These are phyloP conservation scores for Microstroma glucosiphilum DNA, from an alignment of 1,284 basidiomycete genomes.

Conservation along the genomic window DNA sequence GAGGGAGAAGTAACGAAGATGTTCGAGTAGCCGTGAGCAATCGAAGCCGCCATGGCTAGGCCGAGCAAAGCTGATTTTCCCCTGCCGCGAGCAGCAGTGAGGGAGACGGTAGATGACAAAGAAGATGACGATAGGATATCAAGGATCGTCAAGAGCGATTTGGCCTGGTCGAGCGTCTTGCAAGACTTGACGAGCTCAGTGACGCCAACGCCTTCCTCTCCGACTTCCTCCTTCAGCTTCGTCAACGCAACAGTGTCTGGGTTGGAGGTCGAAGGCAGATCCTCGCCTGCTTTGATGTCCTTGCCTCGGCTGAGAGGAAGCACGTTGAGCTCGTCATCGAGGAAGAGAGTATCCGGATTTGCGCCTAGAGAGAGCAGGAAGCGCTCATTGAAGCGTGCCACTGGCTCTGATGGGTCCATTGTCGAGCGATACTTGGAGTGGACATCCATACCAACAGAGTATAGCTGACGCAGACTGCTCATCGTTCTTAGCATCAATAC, in stretches of 20 bases:
- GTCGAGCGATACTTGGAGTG: constrained; percentile 87
- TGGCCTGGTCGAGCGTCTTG: constrained; percentile 68
- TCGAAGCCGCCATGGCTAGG: constrained; percentile 82
- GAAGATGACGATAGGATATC: constrained; percentile 52
- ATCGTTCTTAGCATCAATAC: constrained; percentile 90
- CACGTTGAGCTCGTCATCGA: constrained; percentile 97
- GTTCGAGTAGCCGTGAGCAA: constrained; percentile 93
- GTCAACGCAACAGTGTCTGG: constrained; percentile 61
- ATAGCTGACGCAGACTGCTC: constrained; percentile 85
- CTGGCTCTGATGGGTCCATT: constrained; percentile 72
- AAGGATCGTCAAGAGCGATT: constrained; percentile 44
- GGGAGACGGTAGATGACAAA: constrained; percentile 84
- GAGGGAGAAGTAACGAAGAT: constrained; percentile 97
- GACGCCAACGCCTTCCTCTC: constrained; percentile 71
- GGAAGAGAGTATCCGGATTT: constrained; percentile 79
- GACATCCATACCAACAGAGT: constrained; percentile 96
- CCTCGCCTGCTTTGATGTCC: constrained; percentile 71
- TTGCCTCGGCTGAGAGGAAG: constrained; percentile 93
- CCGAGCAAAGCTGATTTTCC: constrained; percentile 96
- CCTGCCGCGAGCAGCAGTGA: constrained; percentile 89
- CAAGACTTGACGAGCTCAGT: constrained; percentile 86
- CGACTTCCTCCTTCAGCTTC: constrained; percentile 72
- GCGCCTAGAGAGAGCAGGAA: constrained; percentile 66
- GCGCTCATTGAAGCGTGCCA: constrained; percentile 95
- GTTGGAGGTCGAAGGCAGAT: constrained; percentile 57